These are phyloP conservation scores for Rosa chinensis DNA, from an alignment of 306 rosid species.

Conservation along the genomic window DNA sequence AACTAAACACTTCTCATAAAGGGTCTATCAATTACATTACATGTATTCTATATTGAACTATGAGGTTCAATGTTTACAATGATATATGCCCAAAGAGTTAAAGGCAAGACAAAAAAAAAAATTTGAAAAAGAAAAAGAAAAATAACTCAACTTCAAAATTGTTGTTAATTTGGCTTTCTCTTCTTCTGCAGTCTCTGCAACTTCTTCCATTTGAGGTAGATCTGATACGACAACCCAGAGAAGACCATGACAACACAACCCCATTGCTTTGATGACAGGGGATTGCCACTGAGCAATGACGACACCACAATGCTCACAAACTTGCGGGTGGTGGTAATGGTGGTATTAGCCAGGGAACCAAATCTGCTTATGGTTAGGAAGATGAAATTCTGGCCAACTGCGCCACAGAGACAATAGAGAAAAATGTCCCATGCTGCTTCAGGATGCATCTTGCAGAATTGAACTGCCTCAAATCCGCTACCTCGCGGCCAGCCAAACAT, in stretches of 20 bases:
- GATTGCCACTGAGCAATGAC: conserved; percentile 88
- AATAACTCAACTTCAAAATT: conserved; percentile 40
- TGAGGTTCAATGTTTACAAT: conserved; percentile 28
- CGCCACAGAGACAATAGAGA: conserved; percentile 89
- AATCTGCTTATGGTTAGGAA: conserved; percentile 91
- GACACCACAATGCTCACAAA: conserved; percentile 95
- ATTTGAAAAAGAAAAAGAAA: neutral
- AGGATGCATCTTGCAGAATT: conserved; percentile 78
- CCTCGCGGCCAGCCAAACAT: conserved; percentile 88
- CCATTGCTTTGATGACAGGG: conserved; percentile 92
- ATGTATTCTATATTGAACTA: conserved; percentile 30
- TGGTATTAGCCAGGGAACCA: conserved; percentile 92
- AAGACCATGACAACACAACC: conserved; percentile 86
- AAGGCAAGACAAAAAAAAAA: neutral
- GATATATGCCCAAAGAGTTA: conserved; percentile 19
- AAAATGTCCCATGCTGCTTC: conserved; percentile 95
- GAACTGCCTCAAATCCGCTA: conserved; percentile 77
- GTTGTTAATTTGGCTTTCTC: conserved; percentile 65
- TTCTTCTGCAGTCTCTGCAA: conserved; percentile 76
- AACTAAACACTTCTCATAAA: conserved; percentile 4
- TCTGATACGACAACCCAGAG: conserved; percentile 91
- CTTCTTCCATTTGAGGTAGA: conserved; percentile 92
- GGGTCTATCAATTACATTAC: conserved; percentile 47
- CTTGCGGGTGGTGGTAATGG: conserved; percentile 97
- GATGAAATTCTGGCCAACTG: conserved; percentile 96